Conservation (phyloP, 2,329 filamentous ascomycete species). For the Cladosporium sp. region DNA sequence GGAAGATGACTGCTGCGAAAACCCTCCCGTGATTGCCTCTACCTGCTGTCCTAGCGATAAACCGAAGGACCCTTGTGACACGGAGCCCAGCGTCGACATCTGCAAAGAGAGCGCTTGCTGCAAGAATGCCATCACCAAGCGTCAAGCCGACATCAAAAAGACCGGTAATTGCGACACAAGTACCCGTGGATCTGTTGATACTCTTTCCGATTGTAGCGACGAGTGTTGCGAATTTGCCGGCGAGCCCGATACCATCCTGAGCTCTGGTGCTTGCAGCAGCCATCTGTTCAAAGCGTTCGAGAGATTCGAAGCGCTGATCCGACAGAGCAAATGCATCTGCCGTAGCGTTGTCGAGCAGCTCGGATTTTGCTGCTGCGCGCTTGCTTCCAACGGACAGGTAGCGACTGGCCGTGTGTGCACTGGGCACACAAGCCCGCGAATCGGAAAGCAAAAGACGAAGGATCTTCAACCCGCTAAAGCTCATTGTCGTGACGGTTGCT, state of each 20-base stretch:
- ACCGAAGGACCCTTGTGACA: background rate
- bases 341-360: conserved; percentile 14
- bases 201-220: background rate
- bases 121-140: background rate
- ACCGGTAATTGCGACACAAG: background rate
- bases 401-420: conserved; percentile 22
- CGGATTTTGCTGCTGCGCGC: conserved; percentile 17
- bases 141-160: background rate
- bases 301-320: conserved; percentile 11
- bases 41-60: background rate
- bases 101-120: background rate
- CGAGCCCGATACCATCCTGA: background rate
- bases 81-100: background rate
- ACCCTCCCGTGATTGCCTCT: background rate
- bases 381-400: conserved; percentile 16
- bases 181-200: background rate
- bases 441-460: background rate
- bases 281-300: conserved; percentile 20
- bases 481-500: conserved; percentile 20
- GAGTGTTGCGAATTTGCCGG: background rate
- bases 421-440: background rate
- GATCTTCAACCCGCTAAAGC: background rate
- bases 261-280: conserved; percentile 13
- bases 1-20: background rate
- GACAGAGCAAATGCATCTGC: conserved; percentile 19